Base-by-base conservation (phyloP, 2,329 filamentous ascomycete species). In the Colletotrichum sublineola region DNA sequence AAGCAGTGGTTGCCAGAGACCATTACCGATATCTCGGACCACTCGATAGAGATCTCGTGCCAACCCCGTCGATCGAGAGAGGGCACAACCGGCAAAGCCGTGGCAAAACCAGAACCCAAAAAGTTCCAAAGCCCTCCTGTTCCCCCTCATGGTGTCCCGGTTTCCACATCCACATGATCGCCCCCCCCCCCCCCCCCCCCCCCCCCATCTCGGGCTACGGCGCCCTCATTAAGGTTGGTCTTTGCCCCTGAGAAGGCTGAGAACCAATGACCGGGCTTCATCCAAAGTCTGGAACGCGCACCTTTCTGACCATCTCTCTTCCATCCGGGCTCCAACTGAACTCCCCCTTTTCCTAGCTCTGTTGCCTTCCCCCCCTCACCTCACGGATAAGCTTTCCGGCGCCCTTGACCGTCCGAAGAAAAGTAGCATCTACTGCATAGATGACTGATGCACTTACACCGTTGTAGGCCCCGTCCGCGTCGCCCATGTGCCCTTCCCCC, bases 301-400 rank as follows among this genome's bases (percentile, higher is more conserved):
- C 31, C 55, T 63, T 50, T 24, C 18, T 18, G 15, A 18, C 24
- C n/a, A 0, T 11, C 36, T 36, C 63, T 29, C 42, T 14, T 8
- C 12, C 33, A 2, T 20, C 20, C 46, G 46, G 46, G 46, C 8
- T 36, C 33, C 36, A 2, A 24, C 9, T 5, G n/a, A 46, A 15
- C 14, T 38, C 11, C 18, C 11, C 15, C 53, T 7, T 5, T 12
- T 14, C 36, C n/a, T 3, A 36, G 18, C 4, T 65, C 40, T 48
- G 20, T 40, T 24, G 14, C 36, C 31, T 15, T n/a, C 24, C 52
- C 33, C 33, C 18, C 42, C 18, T 46, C 44, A 46, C 18, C 53
- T 56, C 46, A 18, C 63, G 44, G 5, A 67, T 56, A 70, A 62
- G 48, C 55, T 70, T 70, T 70, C 6, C n/a, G 65, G 8, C 38